These are phyloP conservation scores for Claviceps pazoutovae DNA, from an alignment of 2,329 filamentous ascomycete genomes.

Conservation along the genomic window DNA sequence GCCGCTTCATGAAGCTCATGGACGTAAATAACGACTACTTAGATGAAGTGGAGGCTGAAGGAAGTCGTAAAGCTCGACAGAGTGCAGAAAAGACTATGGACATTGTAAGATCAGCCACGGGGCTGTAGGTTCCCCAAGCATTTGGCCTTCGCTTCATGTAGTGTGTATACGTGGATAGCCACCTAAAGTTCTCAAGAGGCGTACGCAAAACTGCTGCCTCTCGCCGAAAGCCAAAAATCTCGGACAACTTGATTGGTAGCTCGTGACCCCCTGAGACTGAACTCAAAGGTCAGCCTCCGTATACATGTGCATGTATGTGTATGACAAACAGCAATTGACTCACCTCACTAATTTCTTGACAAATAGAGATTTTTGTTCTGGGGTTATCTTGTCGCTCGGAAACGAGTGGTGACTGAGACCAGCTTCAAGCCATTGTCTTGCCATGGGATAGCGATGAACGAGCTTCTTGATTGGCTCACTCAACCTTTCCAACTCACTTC, in stretches of 20 bases:
- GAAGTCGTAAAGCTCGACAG: slow-evolving; percentile 44
- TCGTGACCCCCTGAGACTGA: slow-evolving; percentile 47
- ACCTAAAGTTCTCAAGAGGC: slow-evolving; percentile 27
- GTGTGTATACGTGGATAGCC: not conserved
- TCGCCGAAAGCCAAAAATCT: slow-evolving; percentile 59
- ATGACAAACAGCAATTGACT: not conserved
- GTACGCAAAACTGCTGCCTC: slow-evolving; percentile 48
- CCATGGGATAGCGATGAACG: slow-evolving; percentile 37
- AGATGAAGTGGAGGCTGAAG: slow-evolving; percentile 41
- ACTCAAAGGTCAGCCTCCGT: not conserved
- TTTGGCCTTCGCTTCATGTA: not conserved
- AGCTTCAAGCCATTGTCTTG: slow-evolving; percentile 48
- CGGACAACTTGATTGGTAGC: slow-evolving; percentile 53
- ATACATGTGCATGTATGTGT: too few relatives aligned
- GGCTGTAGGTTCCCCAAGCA: slow-evolving; percentile 21
- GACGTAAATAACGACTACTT: slow-evolving; percentile 34
- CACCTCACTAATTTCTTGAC: slow-evolving; percentile 52
- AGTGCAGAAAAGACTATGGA: slow-evolving; percentile 48
- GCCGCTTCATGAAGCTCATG: slow-evolving; percentile 40
- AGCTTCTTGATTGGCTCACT: slow-evolving; percentile 59
- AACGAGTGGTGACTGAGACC: slow-evolving; percentile 43
- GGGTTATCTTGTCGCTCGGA: slow-evolving; percentile 43
- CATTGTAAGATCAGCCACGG: slow-evolving; percentile 36
- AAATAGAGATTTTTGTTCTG: slow-evolving; percentile 48
- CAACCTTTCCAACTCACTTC: slow-evolving; percentile 59